Conservation (phyloP, 176 grass and related monocot species). For the Aegilops speltoides region DNA sequence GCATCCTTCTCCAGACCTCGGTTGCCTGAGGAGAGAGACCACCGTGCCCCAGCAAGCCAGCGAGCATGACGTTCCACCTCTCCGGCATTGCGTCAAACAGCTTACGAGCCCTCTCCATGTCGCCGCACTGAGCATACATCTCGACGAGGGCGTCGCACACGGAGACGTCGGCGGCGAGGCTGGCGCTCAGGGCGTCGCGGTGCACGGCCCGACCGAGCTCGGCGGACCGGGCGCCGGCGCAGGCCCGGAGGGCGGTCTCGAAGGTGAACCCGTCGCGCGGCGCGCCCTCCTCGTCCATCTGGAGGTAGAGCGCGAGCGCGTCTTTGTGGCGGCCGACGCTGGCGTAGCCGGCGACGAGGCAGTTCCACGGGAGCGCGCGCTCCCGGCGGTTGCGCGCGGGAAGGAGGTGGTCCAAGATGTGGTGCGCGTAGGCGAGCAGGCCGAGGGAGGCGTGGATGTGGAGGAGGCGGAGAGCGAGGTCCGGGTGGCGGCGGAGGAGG, state of each 20-base stretch:
- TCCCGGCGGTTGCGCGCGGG: constrained; percentile 24
- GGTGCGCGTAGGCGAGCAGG: constrained; percentile 59
- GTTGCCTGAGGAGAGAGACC: constrained; percentile 30
- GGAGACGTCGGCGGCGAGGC: constrained; percentile 36
- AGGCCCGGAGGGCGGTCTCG: constrained; percentile 45
- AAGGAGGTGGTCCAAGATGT: constrained; percentile 63
- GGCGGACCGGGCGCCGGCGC: constrained; percentile 38
- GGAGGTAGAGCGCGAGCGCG: constrained; percentile 61
- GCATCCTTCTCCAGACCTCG: constrained; percentile 45
- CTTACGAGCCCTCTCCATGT: constrained; percentile 37
- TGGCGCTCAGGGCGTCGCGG: constrained; percentile 49
- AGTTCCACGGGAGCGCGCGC: constrained; percentile 56
- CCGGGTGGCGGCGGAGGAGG: constrained; percentile 42
- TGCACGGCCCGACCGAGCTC: constrained; percentile 46
- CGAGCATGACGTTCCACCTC: constrained; percentile 58
- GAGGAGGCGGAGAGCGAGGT: constrained; percentile 38
- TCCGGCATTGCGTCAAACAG: constrained; percentile 48
- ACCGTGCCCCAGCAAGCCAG: constrained; percentile 30
- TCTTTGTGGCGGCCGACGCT: constrained; percentile 48
- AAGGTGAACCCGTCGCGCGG: constrained; percentile 56
- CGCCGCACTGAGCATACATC: constrained; percentile 59
- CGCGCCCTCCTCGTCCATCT: constrained; percentile 75
- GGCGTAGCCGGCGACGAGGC: constrained; percentile 56
- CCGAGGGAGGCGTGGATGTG: constrained; percentile 46
- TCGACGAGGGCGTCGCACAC: constrained; percentile 54